Conservation (phyloP, 352 stramenopile genomes). For the Stramenopiles sp. region DNA sequence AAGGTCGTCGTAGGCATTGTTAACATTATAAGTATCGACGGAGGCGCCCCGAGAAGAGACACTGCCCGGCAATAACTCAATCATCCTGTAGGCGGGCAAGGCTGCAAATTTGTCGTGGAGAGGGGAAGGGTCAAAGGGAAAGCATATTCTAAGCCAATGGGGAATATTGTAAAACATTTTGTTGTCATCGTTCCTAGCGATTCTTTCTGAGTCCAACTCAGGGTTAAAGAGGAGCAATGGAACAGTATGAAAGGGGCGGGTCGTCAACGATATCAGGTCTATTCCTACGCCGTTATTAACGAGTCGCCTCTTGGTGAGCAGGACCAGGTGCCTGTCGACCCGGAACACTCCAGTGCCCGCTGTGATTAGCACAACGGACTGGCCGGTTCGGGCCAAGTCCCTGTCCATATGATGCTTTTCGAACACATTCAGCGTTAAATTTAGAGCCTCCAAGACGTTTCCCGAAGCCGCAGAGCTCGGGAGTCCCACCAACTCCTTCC, state of each 20-base stretch:
- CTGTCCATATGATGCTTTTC: constrained; percentile 96
- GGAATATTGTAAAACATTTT: constrained; percentile 59
- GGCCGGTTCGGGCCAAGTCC: constrained; percentile 78
- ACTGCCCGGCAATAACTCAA: no score
- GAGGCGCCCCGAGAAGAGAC: no score
- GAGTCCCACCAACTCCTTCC: constrained; percentile 75
- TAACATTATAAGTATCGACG: no score
- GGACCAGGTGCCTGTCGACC: constrained; percentile 62
- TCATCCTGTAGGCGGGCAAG: no score
- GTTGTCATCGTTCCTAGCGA: constrained; percentile 5
- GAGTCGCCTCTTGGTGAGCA: constrained; percentile 94
- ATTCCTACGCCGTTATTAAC: constrained; percentile 98
- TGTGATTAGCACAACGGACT: constrained; percentile 84
- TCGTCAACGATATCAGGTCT: constrained; percentile 87
- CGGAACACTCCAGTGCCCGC: constrained; percentile 83
- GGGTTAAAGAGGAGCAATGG: constrained; percentile 78
- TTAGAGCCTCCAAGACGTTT: constrained; percentile 94
- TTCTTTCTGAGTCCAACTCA: constrained; percentile 31
- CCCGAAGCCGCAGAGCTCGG: constrained; percentile 67
- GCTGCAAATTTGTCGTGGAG: no score
- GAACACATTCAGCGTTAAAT: constrained; percentile 90
- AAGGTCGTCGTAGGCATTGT: no score
- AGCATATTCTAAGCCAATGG: constrained; percentile 76
- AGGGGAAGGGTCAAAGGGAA: no score
- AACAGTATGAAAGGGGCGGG: constrained; percentile 84